Evolutionary conservation across 305 asterid genomes (phyloP), one percentile per base, ranked within the genome.

Genomic region (Nicotiana rustica): DNA sequence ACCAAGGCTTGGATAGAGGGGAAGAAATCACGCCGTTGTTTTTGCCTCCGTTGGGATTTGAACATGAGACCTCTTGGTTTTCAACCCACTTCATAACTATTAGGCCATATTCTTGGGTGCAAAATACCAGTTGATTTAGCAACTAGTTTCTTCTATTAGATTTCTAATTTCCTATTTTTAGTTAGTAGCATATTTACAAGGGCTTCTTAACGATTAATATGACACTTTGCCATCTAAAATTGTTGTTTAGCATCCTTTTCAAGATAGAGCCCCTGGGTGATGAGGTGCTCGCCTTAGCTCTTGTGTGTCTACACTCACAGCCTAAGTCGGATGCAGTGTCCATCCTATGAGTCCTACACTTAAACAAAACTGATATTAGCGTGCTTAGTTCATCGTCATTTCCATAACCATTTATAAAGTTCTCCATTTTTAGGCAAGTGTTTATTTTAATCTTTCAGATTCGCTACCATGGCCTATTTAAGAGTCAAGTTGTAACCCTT

Each of bases 211-310:
- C 57, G 12, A 69, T 41, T 41, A 38, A 38, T 41, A 15, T 4
- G 13, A 41, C 36, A 19, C 6, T 70, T 70, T 36, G 31, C 77
- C 12, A 36, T 29, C 76, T 68, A 68, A 17, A 52, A 21, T 67
- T 35, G 56, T 19, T 70, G 59, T 70, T 70, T 70, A 41, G 36
- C 78, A 6, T 70, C 35, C 60, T 70, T 70, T 41, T 41, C 35
- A 56, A 70, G 3, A 41, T 10, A 10, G 35, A 70, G 59, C 10
- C 78, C 12, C 19, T 18, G 12, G 33, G n/a, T 38, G n/a, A 38
- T 69, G 17, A 5, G 13, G 9, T 68, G 15, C 77, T 69, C 19
- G 1, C 15, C 57, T 18, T 69, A 69, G 59, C 78, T 19, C 78
- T 70, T 2, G 19, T 15, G 15, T 67, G 8, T 71, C 60, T 71